Conservation (phyloP, 2,329 filamentous ascomycete species). For the Thyridium curvatum region DNA sequence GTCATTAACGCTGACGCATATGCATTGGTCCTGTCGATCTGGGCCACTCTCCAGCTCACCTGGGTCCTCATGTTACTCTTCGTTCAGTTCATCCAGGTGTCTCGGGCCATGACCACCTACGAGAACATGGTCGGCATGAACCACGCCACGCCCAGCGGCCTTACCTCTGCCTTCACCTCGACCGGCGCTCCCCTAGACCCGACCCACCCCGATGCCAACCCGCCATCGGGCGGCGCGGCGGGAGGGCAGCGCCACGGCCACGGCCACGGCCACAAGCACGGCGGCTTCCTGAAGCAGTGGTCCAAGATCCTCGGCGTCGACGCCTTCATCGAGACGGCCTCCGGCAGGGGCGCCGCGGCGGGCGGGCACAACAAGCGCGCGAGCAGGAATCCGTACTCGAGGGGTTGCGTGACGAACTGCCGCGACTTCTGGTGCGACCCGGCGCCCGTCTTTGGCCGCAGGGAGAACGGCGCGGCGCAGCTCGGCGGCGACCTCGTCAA, state of each 20-base stretch:
- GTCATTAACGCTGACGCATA: slow-evolving; percentile 77
- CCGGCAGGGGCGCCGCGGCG: slow-evolving; percentile 68
- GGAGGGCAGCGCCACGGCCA: slow-evolving; percentile 28
- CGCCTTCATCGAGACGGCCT: slow-evolving; percentile 87
- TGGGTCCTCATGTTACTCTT: slow-evolving; percentile 98
- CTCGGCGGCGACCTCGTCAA: slow-evolving; percentile 76
- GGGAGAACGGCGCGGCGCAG: slow-evolving; percentile 67
- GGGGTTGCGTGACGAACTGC: slow-evolving; percentile 82
- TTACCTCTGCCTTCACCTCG: slow-evolving; percentile 72
- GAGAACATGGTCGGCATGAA: slow-evolving; percentile 88
- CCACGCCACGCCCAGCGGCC: slow-evolving; percentile 42
- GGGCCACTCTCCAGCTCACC: slow-evolving; percentile 77
- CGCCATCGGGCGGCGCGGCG: slow-evolving; percentile 44
- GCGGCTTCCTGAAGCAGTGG: slow-evolving; percentile 72
- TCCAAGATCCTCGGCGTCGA: slow-evolving; percentile 83
- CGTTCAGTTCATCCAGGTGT: slow-evolving; percentile 89
- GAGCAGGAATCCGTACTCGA: slow-evolving; percentile 75
- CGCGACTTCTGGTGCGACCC: slow-evolving; percentile 95
- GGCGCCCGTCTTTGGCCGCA: slow-evolving; percentile 69
- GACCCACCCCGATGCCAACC: slow-evolving; percentile 46
- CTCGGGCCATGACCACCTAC: slow-evolving; percentile 88
- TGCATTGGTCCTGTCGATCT: slow-evolving; percentile 71
- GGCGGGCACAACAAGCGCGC: slow-evolving; percentile 45
- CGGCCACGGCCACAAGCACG: slow-evolving; percentile 42
- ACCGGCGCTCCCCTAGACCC: slow-evolving; percentile 67